Evolutionary conservation across 345 rosid genomes (phyloP), one percentile per base, ranked within the genome.

Genomic region (Brassica cretica): DNA sequence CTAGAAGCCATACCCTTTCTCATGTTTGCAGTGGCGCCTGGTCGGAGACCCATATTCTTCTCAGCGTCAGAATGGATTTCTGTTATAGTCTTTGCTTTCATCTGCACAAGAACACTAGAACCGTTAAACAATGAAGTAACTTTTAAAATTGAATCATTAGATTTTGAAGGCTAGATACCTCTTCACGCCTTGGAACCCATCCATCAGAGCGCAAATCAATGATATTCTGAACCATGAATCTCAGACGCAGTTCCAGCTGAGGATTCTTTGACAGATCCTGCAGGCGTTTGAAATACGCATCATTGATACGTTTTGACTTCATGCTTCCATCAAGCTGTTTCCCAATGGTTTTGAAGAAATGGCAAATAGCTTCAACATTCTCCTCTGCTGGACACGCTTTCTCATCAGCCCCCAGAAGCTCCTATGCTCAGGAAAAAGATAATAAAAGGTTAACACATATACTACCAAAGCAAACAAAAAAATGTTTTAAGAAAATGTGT

Each of bases 41-140:
- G 96, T 65, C 94, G 92, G 66, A 94, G 81, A 44, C 98, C 97
- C 11, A 94, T 90, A 78, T 83, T 94, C 82, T 87, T 91, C 78
- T 94, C 98, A 64, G 98, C 97, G 74, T 94, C 97, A 5, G 93
- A 83, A 81, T 94, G 97, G 76, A 94, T 94, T 85, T 91, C 98
- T 11, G 83, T 87, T 21, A 92, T 92, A 27, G 92, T 94, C 80
- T 92, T 94, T 14, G 97, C 98, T 85, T 87, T 90, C 56, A 94
- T 85, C 98, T 92, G 85, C 80, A 83, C 33, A 64, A 59, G 27
- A 81, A 58, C 27, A 64, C 76, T 30, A 64, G 49, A 64, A 75
- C 60, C 18, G 2, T 18, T 25, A 49, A 33, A 74, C 9, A 8
- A 64, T 3, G 35, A 72, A 72, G 59, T 24, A 59, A 33, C 33